phyloP scores from a whole-genome alignment of 345 rosid genomes.

The Jatropha curcas region DNA sequence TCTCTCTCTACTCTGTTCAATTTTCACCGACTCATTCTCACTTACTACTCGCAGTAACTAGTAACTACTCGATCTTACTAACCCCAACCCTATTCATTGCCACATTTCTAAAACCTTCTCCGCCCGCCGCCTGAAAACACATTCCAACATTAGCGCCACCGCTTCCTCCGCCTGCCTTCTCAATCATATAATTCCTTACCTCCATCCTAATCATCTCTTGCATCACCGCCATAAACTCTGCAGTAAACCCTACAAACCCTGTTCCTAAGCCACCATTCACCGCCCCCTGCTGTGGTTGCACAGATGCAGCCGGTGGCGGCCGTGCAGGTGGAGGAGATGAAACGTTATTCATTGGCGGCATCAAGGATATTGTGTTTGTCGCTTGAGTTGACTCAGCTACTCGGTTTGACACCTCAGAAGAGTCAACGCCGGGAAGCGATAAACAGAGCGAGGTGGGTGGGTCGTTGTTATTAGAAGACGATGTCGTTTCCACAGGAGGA shows the following conservation, averaged over 20 bases:
- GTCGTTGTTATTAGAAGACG: constrained; percentile 42
- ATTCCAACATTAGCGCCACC: constrained; percentile 31
- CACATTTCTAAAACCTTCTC: constrained; percentile 62
- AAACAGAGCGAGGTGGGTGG: constrained; percentile 71
- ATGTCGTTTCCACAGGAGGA: constrained; percentile 35
- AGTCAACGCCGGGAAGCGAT: constrained; percentile 63
- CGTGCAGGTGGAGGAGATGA: neutral
- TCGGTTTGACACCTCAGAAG: constrained; percentile 41
- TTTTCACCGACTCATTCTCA: neutral
- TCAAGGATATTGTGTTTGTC: neutral
- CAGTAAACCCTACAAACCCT: constrained; percentile 53
- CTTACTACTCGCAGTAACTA: neutral
- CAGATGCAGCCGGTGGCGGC: neutral
- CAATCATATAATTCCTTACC: constrained; percentile 82
- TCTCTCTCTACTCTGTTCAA: neutral
- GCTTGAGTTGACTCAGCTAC: constrained; percentile 27
- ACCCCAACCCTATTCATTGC: constrained; percentile 56
- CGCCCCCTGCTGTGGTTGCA: constrained; percentile 23
- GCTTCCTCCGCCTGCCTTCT: constrained; percentile 37
- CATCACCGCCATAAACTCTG: constrained; percentile 75
- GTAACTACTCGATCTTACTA: constrained; percentile 56
- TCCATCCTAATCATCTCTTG: constrained; percentile 92
- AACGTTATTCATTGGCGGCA: neutral
- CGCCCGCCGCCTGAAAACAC: constrained; percentile 54
- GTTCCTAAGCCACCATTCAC: constrained; percentile 25